Evolutionary conservation across 2,329 filamentous ascomycete species (phyloP).

Genomic region (Botrytis squamosa): DNA sequence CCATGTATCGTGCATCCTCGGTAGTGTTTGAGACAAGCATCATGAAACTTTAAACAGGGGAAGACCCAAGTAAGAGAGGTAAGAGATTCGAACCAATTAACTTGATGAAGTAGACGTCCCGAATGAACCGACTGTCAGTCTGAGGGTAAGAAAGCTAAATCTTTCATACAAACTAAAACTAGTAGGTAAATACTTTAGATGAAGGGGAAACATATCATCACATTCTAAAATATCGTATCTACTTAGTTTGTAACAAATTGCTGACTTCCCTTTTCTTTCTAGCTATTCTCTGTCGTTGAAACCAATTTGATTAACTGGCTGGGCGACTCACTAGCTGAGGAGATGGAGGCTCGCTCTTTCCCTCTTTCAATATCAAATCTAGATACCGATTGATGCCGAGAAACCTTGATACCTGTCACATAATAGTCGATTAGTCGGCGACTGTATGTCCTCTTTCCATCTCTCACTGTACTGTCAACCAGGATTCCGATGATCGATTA

Average conservation of each 20-base stretch:
- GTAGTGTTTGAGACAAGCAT: slow-evolving; percentile 21
- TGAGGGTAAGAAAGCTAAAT: background rate
- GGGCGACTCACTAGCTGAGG: background rate
- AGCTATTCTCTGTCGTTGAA: background rate
- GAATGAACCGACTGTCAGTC: slow-evolving; percentile 2
- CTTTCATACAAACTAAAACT: background rate
- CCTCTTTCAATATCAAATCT: background rate
- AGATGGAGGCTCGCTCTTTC: background rate
- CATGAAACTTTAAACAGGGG: slow-evolving; percentile 18
- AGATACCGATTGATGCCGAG: background rate
- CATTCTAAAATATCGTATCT: background rate
- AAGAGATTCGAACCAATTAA: slow-evolving; percentile 12
- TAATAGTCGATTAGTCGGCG: slow-evolving; percentile 13
- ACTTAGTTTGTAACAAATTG: slow-evolving; percentile 3
- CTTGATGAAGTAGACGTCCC: slow-evolving; percentile 10
- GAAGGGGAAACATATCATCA: slow-evolving; percentile 3
- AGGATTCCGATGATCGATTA: slow-evolving; percentile 10
- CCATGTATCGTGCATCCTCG: slow-evolving; percentile 6
- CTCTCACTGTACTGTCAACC: background rate
- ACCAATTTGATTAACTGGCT: background rate
- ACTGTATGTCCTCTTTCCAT: background rate
- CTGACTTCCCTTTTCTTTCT: background rate
- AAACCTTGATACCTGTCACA: slow-evolving; percentile 15
- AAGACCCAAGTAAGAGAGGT: slow-evolving; percentile 6
- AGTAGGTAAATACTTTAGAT: background rate